Conservation (phyloP, 2,329 filamentous ascomycete species). For the Didymella pomorum region DNA sequence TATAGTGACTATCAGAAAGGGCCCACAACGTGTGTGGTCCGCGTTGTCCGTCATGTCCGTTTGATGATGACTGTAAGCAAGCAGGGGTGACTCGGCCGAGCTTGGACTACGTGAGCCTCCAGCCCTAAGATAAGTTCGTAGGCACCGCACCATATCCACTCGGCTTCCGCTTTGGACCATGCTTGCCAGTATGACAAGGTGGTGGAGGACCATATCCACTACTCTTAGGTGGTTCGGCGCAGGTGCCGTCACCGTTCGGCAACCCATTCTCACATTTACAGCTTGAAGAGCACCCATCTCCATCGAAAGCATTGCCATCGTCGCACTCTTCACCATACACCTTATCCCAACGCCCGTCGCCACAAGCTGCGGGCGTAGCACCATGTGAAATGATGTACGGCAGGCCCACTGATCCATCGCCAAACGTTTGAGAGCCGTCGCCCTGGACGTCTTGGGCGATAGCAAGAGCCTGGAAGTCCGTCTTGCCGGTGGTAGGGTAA, state of each 20-base stretch:
- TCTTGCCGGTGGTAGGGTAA: background rate
- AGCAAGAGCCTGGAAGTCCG: background rate
- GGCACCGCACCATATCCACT: background rate
- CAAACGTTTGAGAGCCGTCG: constrained; percentile 1
- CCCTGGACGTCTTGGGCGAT: background rate
- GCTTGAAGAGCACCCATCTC: constrained; percentile 1
- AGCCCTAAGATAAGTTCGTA: too few species aligned
- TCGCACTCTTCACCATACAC: constrained; percentile 2
- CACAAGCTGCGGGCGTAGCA: background rate
- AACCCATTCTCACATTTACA: constrained; percentile 1
- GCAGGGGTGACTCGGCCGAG: background rate
- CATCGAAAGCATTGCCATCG: background rate
- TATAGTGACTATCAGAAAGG: background rate
- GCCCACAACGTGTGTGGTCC: background rate
- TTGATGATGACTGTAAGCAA: background rate
- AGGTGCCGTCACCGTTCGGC: background rate
- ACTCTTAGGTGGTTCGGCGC: background rate
- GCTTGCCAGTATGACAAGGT: background rate
- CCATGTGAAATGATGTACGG: constrained; percentile 6
- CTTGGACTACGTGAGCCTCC: background rate
- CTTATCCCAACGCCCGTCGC: background rate
- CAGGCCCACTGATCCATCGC: background rate
- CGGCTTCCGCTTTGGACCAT: too few species aligned
- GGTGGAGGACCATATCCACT: background rate
- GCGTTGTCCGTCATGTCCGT: background rate